phyloP scores from a whole-genome alignment of 495 filamentous ascomycete species.

The Pseudevernia furfuracea region DNA sequence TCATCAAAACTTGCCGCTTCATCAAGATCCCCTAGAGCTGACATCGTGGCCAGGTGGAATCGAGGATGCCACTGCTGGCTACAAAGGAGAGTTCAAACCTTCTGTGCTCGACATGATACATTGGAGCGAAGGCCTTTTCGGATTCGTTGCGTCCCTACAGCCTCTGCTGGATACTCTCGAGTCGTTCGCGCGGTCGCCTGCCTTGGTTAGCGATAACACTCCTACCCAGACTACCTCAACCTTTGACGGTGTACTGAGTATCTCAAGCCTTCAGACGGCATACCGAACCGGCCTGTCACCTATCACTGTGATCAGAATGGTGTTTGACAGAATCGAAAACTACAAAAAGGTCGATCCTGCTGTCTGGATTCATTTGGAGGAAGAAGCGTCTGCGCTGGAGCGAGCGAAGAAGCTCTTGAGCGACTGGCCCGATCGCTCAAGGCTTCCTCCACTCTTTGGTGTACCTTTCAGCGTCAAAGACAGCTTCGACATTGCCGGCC shows the following conservation, averaged over 20 bases:
- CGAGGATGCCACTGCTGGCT: conserved; percentile 39
- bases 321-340: conserved; percentile 38
- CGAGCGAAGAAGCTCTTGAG: conserved; percentile 38
- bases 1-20: not conserved
- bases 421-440: conserved; percentile 37
- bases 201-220: conserved; percentile 17
- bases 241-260: conserved; percentile 38
- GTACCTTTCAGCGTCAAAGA: conserved; percentile 61
- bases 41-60: conserved; percentile 32
- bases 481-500: conserved; percentile 50
- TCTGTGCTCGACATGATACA: conserved; percentile 39
- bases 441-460: conserved; percentile 52
- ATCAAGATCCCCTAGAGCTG: not conserved
- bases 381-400: conserved; percentile 34
- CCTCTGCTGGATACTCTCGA: conserved; percentile 29
- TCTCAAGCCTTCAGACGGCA: conserved; percentile 32
- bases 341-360: conserved; percentile 43
- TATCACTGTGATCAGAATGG: conserved; percentile 33
- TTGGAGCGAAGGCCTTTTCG: conserved; percentile 44
- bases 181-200: conserved; percentile 14
- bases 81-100: conserved; percentile 37
- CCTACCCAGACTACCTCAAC: conserved; percentile 30
- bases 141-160: conserved; percentile 38
- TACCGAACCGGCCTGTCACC: conserved; percentile 40
- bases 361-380: conserved; percentile 47